Base-by-base conservation (phyloP, 1,139 yeast species). In the Suhomyces bribrorum region DNA sequence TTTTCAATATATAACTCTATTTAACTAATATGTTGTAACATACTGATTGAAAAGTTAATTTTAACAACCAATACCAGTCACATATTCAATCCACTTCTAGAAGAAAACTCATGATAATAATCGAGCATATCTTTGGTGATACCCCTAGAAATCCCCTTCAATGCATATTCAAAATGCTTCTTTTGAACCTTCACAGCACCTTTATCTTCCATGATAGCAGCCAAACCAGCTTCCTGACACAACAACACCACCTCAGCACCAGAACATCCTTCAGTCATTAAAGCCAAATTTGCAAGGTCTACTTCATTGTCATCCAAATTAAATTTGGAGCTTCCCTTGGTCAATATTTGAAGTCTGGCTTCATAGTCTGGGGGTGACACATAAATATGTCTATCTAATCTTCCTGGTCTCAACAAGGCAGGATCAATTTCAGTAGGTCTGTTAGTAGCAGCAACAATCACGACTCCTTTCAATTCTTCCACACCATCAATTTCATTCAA, bases 401-500 rank as follows among this genome's bases (percentile, higher is more conserved):
- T 77, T 1, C 98, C 98, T 0, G 98, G 97, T 53, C 98, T 77
- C 56, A 92, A 68, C 42, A 92, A 67, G 0, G 97, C 97, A 0
- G 96, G 76, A 56, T 92, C 98, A 32, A 92, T 88, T 26, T 86
- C 86, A 18, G 89, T 88, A 0, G 98, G 98, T 54, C 96, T 74
- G 57, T 92, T 92, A 0, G 98, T 92, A 6, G 97, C 97, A 2
- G 96, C 97, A 14, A 92, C 83, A 13, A 92, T 83, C 3, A 89
- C 88, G 5, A 92, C 97, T 2, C 96, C 97, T 42, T 85, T 86
- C 47, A 92, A 67, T 44, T 89, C 95, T 59, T 92, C 98, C 9
- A 92, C 92, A 56, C 98, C 98, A 57, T 92, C 98, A 51, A 92
- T 86, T 60, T 92, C 97, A 54, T 89, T 92, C 53, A 92, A 73